Evolutionary conservation across 768 basidiomycete genomes (phyloP).

Genomic region (Cyathus striatus): DNA sequence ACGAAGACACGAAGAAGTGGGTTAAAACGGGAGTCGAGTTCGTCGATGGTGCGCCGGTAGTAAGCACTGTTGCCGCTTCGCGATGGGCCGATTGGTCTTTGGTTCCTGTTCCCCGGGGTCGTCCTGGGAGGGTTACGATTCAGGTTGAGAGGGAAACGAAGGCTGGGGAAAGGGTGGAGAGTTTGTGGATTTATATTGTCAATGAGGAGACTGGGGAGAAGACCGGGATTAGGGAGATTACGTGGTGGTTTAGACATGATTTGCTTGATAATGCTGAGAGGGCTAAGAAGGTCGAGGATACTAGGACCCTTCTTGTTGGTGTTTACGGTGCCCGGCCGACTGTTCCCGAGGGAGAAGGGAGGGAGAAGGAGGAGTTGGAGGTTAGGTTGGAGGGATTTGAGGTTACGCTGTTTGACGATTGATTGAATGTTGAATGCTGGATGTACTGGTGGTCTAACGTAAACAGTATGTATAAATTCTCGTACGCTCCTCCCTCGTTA

Average conservation of each 20-base stretch:
- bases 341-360: constrained; percentile 18
- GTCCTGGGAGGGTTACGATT: constrained; percentile 19
- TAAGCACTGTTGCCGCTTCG: constrained; percentile 23
- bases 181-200: constrained; percentile 24
- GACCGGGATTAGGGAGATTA: constrained; percentile 22
- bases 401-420: constrained; percentile 25
- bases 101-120: constrained; percentile 17
- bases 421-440: too few relatives aligned
- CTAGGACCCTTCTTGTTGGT: constrained; percentile 17
- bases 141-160: constrained; percentile 23
- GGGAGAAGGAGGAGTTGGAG: constrained; percentile 17
- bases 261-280: constrained; percentile 5
- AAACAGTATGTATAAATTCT: too few relatives aligned
- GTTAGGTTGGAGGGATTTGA: constrained; percentile 22
- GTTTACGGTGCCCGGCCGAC: constrained; percentile 22
- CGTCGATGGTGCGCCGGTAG: constrained; percentile 20
- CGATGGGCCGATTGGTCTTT: constrained; percentile 26
- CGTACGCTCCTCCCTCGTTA: too few relatives aligned
- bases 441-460: too few relatives aligned
- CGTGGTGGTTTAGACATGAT: constrained; percentile 27
- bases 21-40: constrained; percentile 27
- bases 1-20: constrained; percentile 25
- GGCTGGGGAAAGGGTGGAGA: constrained; percentile 21
- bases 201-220: constrained; percentile 24
- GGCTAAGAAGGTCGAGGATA: constrained; percentile 3